These are phyloP conservation scores for Syncephalastrum sp. DNA, from an alignment of 371 early-diverging fungal genomes.

Conservation along the genomic window DNA sequence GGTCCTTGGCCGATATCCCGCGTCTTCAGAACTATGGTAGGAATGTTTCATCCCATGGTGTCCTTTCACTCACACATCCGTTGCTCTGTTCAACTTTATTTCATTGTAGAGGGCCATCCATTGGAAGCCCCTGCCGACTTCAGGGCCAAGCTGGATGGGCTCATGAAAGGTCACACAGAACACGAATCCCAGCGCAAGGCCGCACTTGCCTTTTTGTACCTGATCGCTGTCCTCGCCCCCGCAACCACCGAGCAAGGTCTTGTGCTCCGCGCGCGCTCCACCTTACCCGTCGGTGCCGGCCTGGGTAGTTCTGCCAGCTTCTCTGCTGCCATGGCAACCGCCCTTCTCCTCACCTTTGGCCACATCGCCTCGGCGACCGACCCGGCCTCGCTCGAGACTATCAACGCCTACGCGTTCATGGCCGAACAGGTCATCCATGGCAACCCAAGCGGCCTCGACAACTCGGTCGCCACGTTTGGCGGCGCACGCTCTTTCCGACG, in stretches of 20 bases:
- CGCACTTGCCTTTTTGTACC: slow-evolving; percentile 44
- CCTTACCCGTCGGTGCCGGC: slow-evolving; percentile 93
- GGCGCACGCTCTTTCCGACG: slow-evolving; percentile 58
- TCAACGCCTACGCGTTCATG: slow-evolving; percentile 87
- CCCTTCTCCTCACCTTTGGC: slow-evolving; percentile 61
- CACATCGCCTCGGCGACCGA: slow-evolving; percentile 10
- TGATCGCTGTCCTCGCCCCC: slow-evolving; percentile 26
- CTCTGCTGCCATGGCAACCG: slow-evolving; percentile 77
- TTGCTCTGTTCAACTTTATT: no score
- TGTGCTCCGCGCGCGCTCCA: slow-evolving; percentile 67
- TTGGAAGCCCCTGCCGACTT: slow-evolving; percentile 33
- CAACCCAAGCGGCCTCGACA: slow-evolving; percentile 95
- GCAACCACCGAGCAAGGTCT: slow-evolving; percentile 39
- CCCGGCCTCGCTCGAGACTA: slow-evolving; percentile 34
- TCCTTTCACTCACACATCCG: no score
- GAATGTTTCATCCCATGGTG: no score
- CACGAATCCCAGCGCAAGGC: slow-evolving; percentile 33
- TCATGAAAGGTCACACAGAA: slow-evolving; percentile 9
- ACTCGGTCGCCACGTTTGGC: slow-evolving; percentile 84
- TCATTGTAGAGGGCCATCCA: slow-evolving; percentile 20
- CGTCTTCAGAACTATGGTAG: not conserved
- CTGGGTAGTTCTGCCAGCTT: slow-evolving; percentile 95
- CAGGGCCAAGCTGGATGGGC: slow-evolving; percentile 12
- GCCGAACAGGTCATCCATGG: slow-evolving; percentile 96
- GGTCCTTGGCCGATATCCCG: slow-evolving; percentile 41